phyloP scores from a whole-genome alignment of 768 basidiomycete genomes.

The Dictyophora rubrovolvata region DNA sequence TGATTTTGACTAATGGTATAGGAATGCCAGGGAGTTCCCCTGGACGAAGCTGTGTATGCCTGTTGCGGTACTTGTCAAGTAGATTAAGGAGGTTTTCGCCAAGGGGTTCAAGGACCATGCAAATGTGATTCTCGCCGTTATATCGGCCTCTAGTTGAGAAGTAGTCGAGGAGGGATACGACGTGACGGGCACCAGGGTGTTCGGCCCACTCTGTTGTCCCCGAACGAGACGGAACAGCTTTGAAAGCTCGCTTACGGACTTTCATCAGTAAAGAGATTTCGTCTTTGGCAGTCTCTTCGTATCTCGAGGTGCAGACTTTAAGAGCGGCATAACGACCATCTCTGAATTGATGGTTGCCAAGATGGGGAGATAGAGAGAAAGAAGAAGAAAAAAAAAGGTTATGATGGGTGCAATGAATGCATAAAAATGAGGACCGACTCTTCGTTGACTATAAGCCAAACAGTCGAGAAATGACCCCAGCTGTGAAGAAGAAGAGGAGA shows the following conservation, averaged over 20 bases:
- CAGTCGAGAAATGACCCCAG: conserved; percentile 95
- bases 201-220: conserved; percentile 50
- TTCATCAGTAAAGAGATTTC: conserved; percentile 73
- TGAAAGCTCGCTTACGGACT: conserved; percentile 25
- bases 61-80: conserved; percentile 70
- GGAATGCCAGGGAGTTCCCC: conserved; percentile 46
- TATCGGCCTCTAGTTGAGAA: conserved; percentile 71
- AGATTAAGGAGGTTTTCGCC: conserved; percentile 70
- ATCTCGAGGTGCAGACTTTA: conserved; percentile 93
- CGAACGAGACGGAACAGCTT: conserved; percentile 54
- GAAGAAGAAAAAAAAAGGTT: background rate
- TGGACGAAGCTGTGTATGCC: conserved; percentile 16
- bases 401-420: background rate
- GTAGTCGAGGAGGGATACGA: conserved; percentile 86
- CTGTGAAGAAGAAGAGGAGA: conserved; percentile 28
- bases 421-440: conserved; percentile 37
- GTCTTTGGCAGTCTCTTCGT: conserved; percentile 93
- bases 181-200: conserved; percentile 69
- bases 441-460: conserved; percentile 79
- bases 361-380: conserved; percentile 1
- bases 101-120: conserved; percentile 84
- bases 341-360: conserved; percentile 28
- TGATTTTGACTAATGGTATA: conserved; percentile 69
- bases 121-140: conserved; percentile 55
- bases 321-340: conserved; percentile 73